Evolutionary conservation across 2,329 filamentous ascomycete genomes (phyloP), one percentile per base, ranked within the genome.

Genomic region (Calonectria naviculata): DNA sequence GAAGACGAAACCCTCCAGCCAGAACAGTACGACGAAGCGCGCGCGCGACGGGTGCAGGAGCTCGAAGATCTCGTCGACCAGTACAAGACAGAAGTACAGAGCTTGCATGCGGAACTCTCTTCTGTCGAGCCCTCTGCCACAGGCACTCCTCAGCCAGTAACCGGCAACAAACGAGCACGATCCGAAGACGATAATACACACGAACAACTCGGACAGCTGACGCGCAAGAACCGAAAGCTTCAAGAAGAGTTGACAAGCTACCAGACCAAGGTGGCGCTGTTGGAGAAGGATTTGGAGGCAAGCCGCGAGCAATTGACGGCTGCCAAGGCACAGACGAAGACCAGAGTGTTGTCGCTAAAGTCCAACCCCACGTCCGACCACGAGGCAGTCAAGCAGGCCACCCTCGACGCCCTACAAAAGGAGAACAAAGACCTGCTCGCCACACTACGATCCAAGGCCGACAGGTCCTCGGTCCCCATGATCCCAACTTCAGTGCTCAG

Each of bases 311-410:
- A 98, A 80, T 90, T 98, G 28, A 88, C 89, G 56, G 86, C 87
- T 1, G 89, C 89, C 7, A 88, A 89, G 72, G 88, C 92, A 61
- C 90, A 92, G 21, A 93, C 91, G 34, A 92, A 93, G 73, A 97
- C 93, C 4, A 94, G 97, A 41, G 88, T 98, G 58, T 89, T 99
- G 29, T 93, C 97, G 66, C 87, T 98, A 17, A 93, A 95, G 69
- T 92, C 93, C n/a, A 99, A 99, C 81, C 97, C 97, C 0, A 98
- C 97, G 0, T 91, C 95, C 0, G 91, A 97, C 78, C 91, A 91
- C 71, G 95, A 98, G 84, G 93, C 93, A 4, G 90, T 98, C 81
- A 98, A 98, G 84, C 88, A 93, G 63, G 88, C 91, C 12, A 97
- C 95, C 0, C 89, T 99, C 17, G 88, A 88, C 12, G 92, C 93